Conservation (phyloP, 768 basidiomycete genomes). For the Multifurca ochricompacta region DNA sequence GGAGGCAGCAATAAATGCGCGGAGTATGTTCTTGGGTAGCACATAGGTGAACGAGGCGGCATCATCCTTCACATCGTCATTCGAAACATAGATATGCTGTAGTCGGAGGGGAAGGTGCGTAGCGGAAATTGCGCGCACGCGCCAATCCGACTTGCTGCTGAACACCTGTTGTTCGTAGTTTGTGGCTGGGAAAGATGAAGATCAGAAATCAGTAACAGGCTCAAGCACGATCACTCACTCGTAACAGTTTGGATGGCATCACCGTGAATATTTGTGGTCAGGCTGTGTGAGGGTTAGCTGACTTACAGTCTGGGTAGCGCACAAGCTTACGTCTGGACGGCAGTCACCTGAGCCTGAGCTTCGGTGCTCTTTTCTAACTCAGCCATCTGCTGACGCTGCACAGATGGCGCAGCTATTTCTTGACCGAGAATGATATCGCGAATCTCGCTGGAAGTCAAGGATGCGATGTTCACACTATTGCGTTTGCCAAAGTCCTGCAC, state of each 20-base stretch:
- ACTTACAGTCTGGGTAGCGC: background rate
- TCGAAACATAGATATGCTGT: constrained; percentile 98
- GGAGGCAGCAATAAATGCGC: constrained; percentile 86
- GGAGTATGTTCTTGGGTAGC: constrained; percentile 92
- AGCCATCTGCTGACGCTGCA: constrained; percentile 98
- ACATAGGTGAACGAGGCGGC: constrained; percentile 93
- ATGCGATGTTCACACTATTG: constrained; percentile 97
- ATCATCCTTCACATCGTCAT: constrained; percentile 98
- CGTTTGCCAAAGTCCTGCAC: constrained; percentile 92
- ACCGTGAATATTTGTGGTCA: constrained; percentile 96
- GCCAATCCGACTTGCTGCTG: constrained; percentile 99
- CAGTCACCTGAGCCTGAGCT: constrained; percentile 91
- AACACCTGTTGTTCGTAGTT: constrained; percentile 99
- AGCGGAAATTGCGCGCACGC: constrained; percentile 94
- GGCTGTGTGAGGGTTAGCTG: constrained; percentile 33
- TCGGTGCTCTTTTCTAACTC: constrained; percentile 96
- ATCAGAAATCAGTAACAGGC: background rate
- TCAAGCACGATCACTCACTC: constrained; percentile 40
- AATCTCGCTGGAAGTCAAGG: constrained; percentile 92
- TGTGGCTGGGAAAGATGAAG: constrained; percentile 47
- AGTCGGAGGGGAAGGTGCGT: constrained; percentile 93
- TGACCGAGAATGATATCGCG: constrained; percentile 98
- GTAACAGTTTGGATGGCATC: constrained; percentile 94
- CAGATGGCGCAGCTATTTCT: constrained; percentile 93
- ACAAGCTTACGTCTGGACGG: constrained; percentile 70